Conservation (phyloP, 164 flowering plant genomes). For the Tinospora cordifolia region DNA sequence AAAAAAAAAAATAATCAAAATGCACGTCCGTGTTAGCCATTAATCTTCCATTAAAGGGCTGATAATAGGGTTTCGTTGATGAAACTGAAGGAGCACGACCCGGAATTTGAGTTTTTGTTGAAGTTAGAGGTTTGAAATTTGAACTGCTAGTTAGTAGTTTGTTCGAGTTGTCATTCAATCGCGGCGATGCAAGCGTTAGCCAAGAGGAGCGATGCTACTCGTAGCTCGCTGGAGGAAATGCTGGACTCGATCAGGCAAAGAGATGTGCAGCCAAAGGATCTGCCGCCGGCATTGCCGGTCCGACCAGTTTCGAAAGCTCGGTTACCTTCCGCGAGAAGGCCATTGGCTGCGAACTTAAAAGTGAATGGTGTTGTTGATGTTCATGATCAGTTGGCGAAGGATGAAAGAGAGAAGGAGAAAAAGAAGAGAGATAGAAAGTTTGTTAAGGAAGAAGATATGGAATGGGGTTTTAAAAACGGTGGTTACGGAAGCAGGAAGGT, state of each 20-base stretch:
- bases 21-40: too few relatives aligned
- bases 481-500: slow-evolving; percentile 45
- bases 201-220: slow-evolving; percentile 15
- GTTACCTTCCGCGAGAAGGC: slow-evolving; percentile 48
- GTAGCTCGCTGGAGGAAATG: slow-evolving; percentile 93
- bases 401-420: slow-evolving; percentile 26
- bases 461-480: slow-evolving; percentile 22
- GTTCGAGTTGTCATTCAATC: background rate
- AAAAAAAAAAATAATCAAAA: too few relatives aligned
- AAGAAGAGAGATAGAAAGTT: slow-evolving; percentile 23
- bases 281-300: slow-evolving; percentile 80
- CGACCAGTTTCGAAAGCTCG: slow-evolving; percentile 69
- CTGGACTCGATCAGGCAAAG: slow-evolving; percentile 61
- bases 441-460: slow-evolving; percentile 25
- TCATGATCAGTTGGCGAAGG: slow-evolving; percentile 10
- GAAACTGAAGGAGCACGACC: background rate
- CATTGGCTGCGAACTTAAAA: slow-evolving; percentile 45
- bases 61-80: background rate
- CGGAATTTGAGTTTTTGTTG: background rate
- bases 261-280: slow-evolving; percentile 63
- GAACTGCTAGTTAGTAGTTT: background rate
- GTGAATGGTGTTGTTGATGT: slow-evolving; percentile 16
- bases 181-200: slow-evolving; percentile 21
- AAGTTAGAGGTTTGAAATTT: background rate
- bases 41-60: too few relatives aligned